Percentiles rank a stretch among this genome's conserved stretches.
phyloP scores from a whole-genome alignment of 257 asterid species.

The Rubia yunnanensis region DNA sequence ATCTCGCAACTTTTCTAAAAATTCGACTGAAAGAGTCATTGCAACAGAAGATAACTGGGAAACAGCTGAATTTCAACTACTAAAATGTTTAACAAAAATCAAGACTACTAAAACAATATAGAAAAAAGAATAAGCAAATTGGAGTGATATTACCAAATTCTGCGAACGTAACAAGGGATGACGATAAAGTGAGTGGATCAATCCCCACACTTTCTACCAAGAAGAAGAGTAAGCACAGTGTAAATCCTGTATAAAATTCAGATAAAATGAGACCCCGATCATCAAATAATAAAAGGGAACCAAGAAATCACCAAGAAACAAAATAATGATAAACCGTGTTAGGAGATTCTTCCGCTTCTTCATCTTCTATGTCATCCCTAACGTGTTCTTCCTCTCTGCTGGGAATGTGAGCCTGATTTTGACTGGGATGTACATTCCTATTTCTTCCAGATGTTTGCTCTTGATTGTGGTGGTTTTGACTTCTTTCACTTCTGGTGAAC shows the following conservation, averaged over 20 bases:
- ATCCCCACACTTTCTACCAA: no score
- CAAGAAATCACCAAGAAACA: neutral
- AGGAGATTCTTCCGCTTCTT: no score
- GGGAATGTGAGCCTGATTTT: no score
- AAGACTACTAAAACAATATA: neutral
- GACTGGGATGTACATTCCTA: no score
- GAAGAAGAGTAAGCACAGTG: no score
- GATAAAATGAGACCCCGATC: slow-evolving; percentile 14
- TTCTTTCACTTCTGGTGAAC: no score
- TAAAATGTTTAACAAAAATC: neutral
- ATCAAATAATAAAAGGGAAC: neutral
- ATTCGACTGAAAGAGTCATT: slow-evolving; percentile 1
- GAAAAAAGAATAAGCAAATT: slow-evolving; percentile 2
- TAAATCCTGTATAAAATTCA: slow-evolving; percentile 30
- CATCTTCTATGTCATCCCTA: no score
- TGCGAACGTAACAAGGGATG: slow-evolving; percentile 70
- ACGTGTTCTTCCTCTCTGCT: no score
- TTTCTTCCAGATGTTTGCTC: no score
- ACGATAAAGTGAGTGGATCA: slow-evolving; percentile 53
- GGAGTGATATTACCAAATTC: slow-evolving; percentile 45
- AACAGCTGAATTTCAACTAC: neutral
- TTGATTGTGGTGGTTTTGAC: no score
- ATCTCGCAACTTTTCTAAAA: neutral
- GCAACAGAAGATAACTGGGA: slow-evolving; percentile 5
- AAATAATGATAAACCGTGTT: no score